These are phyloP conservation scores for Alternaria postmessia DNA, from an alignment of 2,329 filamentous ascomycete genomes.

Conservation along the genomic window DNA sequence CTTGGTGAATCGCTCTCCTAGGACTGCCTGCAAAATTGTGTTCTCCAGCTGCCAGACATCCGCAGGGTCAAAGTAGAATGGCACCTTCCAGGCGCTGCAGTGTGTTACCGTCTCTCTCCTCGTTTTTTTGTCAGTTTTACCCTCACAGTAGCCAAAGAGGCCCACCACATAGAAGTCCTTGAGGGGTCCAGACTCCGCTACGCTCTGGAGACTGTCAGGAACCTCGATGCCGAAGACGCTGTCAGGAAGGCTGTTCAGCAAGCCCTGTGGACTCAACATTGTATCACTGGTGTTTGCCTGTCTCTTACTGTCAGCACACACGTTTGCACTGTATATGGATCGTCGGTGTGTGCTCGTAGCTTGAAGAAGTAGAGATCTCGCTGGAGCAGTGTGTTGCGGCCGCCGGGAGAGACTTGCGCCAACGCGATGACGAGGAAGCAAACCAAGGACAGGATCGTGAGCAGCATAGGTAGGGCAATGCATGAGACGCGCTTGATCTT, in stretches of 20 bases:
- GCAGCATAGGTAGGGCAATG: too few relatives aligned
- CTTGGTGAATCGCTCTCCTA: neutral
- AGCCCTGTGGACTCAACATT: neutral
- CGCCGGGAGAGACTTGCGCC: too few relatives aligned
- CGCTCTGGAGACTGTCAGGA: neutral
- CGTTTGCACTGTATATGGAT: too few relatives aligned
- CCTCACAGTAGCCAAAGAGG: constrained; percentile 1
- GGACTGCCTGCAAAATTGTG: neutral
- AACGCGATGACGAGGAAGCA: too few relatives aligned
- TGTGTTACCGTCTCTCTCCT: neutral
- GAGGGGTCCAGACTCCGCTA: neutral
- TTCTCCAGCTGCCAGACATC: neutral
- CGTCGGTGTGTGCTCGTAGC: too few relatives aligned
- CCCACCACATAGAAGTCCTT: neutral
- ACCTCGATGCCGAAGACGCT: neutral
- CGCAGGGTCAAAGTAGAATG: neutral
- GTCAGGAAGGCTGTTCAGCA: neutral
- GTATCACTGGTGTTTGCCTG: neutral
- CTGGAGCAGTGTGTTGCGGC: too few relatives aligned
- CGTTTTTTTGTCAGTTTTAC: neutral
- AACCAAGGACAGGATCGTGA: too few relatives aligned
- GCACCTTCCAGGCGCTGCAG: neutral
- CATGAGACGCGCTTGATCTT: too few relatives aligned
- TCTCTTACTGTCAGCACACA: neutral
- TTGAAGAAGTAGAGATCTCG: too few relatives aligned